Percentiles rank a stretch among this genome's conserved stretches.
These are phyloP conservation scores for Saccharomycodes ludwigii DNA, from an alignment of 805 yeast genomes.

Conservation along the genomic window DNA sequence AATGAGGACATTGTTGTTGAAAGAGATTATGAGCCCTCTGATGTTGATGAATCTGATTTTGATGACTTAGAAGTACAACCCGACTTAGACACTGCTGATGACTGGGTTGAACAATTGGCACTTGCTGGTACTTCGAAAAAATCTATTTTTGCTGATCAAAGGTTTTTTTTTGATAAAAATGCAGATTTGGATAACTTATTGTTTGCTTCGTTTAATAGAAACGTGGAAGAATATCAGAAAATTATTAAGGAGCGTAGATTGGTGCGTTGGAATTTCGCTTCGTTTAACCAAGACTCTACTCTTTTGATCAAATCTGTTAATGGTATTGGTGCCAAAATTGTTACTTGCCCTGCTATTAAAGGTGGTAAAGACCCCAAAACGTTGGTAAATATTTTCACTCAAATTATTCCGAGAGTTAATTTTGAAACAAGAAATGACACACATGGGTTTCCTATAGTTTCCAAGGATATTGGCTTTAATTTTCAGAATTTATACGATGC, in stretches of 20 bases:
- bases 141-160: constrained; percentile 21
- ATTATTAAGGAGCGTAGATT: constrained; percentile 21
- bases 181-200: constrained; percentile 30
- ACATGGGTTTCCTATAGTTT: constrained; percentile 28
- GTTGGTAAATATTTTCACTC: constrained; percentile 1
- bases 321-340: background rate
- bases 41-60: constrained; percentile 34
- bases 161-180: background rate
- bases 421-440: constrained; percentile 16
- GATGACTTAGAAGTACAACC: constrained; percentile 32
- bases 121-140: constrained; percentile 27
- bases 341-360: background rate
- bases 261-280: constrained; percentile 13
- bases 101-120: constrained; percentile 56
- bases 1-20: constrained; percentile 36
- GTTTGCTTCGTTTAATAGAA: constrained; percentile 33
- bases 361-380: background rate
- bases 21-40: constrained; percentile 60
- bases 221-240: constrained; percentile 17
- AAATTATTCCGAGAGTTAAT: constrained; percentile 6
- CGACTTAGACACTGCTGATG: constrained; percentile 35
- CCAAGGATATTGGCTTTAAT: constrained; percentile 24
- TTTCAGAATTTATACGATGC: constrained; percentile 14
- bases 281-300: constrained; percentile 12
- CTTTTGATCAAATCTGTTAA: constrained; percentile 9